Conservation (phyloP, 768 basidiomycete genomes). For the Termitomyces sp. region DNA sequence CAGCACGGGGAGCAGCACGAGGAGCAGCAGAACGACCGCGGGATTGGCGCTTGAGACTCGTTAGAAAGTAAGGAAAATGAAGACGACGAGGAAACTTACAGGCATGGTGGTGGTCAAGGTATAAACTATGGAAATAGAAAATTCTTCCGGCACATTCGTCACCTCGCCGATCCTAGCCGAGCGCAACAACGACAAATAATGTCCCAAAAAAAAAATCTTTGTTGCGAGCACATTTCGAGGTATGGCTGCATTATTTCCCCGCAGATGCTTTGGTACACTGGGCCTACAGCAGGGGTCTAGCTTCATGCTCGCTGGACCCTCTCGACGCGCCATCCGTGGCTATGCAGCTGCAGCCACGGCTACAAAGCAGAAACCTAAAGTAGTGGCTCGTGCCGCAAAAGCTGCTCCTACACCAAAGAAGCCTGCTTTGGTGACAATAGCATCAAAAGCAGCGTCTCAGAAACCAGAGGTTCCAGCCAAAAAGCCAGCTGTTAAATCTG, state of each 20-base stretch:
- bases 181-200: background rate
- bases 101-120: slow-evolving; percentile 35
- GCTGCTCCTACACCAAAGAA: background rate
- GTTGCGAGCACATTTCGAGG: background rate
- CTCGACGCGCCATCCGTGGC: slow-evolving; percentile 5
- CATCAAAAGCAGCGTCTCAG: background rate
- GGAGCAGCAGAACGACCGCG: slow-evolving; percentile 63
- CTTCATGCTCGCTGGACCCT: slow-evolving; percentile 5
- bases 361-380: slow-evolving; percentile 11
- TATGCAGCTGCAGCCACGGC: slow-evolving; percentile 6
- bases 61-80: slow-evolving; percentile 2
- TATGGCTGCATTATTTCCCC: slow-evolving; percentile 19
- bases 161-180: background rate
- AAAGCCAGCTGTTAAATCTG: background rate
- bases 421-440: background rate
- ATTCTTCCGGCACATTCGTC: slow-evolving; percentile 14
- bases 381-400: background rate
- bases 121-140: slow-evolving; percentile 17
- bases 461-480: no score
- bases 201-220: slow-evolving; percentile 5
- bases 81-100: slow-evolving; percentile 23
- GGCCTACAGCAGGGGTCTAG: slow-evolving; percentile 4
- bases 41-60: slow-evolving; percentile 57
- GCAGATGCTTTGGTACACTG: slow-evolving; percentile 11
- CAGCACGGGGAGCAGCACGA: slow-evolving; percentile 39